Percentiles rank a stretch among this genome's conserved stretches.
phyloP scores from a whole-genome alignment of 2,329 filamentous ascomycete genomes.

The Tympanopsis confertula region DNA sequence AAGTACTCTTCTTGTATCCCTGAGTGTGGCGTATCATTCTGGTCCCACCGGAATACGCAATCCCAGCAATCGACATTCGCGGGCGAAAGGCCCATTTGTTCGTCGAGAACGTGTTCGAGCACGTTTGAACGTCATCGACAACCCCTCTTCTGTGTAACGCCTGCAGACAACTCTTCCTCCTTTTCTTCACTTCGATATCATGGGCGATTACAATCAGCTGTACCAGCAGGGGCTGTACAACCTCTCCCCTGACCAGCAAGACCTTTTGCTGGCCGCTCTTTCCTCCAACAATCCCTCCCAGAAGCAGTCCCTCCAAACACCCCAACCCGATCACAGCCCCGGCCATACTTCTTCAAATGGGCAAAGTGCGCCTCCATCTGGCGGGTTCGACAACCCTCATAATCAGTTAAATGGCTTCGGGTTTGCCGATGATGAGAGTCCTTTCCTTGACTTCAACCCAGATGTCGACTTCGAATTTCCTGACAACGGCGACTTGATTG shows the following conservation, averaged over 20 bases:
- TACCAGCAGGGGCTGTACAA: constrained; percentile 21
- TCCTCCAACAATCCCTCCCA: constrained; percentile 31
- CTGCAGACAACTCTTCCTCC: neutral
- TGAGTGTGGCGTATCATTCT: too few relatives aligned
- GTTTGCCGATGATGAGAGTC: constrained; percentile 37
- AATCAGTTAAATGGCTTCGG: constrained; percentile 28
- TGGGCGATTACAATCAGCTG: neutral
- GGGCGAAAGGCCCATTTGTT: too few relatives aligned
- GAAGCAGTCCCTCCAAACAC: constrained; percentile 13
- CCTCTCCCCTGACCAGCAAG: constrained; percentile 38
- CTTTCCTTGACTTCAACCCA: constrained; percentile 50
- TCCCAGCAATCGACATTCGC: too few relatives aligned
- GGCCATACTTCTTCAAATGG: constrained; percentile 15
- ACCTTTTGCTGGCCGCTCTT: constrained; percentile 39
- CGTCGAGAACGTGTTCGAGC: too few relatives aligned
- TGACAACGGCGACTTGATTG: constrained; percentile 33
- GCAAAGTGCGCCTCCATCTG: constrained; percentile 18
- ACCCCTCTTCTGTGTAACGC: neutral
- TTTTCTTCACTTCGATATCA: neutral
- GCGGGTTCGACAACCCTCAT: constrained; percentile 23
- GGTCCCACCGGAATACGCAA: too few relatives aligned
- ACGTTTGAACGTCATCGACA: too few relatives aligned
- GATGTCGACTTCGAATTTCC: constrained; percentile 49
- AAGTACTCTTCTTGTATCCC: too few relatives aligned
- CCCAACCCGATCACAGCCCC: constrained; percentile 6